Conservation (phyloP, 176 grass and related monocot genomes). For the Alloteropsis semialata region DNA sequence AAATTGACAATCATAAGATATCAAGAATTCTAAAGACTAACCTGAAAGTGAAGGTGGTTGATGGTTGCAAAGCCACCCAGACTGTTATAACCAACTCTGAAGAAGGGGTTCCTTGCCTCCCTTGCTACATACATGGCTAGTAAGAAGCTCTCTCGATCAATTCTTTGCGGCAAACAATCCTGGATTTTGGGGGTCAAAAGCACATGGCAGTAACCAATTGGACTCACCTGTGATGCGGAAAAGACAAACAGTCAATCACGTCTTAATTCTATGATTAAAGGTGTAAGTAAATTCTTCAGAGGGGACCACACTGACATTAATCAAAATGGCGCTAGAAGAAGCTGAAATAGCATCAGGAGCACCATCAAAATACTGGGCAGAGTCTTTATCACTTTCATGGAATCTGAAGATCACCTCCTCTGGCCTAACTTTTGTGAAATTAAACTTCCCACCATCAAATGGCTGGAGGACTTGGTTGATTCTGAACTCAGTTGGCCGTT, state of each 20-base stretch:
- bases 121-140: constrained; percentile 56
- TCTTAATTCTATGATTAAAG: background rate
- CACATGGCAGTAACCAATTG: constrained; percentile 64
- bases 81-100: constrained; percentile 76
- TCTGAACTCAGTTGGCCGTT: constrained; percentile 81
- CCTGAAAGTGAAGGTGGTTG: constrained; percentile 84
- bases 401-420: constrained; percentile 57
- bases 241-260: background rate
- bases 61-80: constrained; percentile 71
- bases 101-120: constrained; percentile 44
- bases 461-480: constrained; percentile 67
- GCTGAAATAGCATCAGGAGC: constrained; percentile 14
- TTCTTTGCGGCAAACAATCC: constrained; percentile 51
- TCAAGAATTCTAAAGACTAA: constrained; percentile 8
- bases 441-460: constrained; percentile 62
- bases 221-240: constrained; percentile 47
- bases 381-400: constrained; percentile 31
- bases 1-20: background rate
- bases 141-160: constrained; percentile 57
- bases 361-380: constrained; percentile 27
- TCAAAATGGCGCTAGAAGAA: constrained; percentile 57
- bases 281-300: background rate
- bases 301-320: constrained; percentile 43
- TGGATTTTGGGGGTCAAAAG: constrained; percentile 57
- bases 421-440: constrained; percentile 54